phyloP scores from a whole-genome alignment of 208 protist species.

The Borovskyia barvae region DNA sequence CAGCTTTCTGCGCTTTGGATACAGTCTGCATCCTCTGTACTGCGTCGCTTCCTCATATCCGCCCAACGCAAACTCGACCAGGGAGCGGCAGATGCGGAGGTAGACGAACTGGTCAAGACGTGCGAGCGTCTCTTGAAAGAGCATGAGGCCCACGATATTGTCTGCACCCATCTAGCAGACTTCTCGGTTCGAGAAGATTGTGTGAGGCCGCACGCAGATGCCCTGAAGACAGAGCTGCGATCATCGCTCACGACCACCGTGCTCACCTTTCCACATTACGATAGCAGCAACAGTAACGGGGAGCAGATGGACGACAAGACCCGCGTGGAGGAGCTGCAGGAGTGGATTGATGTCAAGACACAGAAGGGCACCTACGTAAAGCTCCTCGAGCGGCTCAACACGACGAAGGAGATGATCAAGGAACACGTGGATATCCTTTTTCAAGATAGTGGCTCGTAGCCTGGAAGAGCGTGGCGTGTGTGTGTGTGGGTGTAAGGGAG shows the following conservation, averaged over 20 bases:
- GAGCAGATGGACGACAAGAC: slow-evolving; percentile 57
- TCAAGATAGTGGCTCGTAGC: slow-evolving; percentile 31
- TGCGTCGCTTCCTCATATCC: slow-evolving; percentile 20
- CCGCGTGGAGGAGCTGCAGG: slow-evolving; percentile 68
- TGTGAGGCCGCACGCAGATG: slow-evolving; percentile 51
- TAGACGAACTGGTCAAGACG: slow-evolving; percentile 6
- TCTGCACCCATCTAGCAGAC: slow-evolving; percentile 69
- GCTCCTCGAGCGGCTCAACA: slow-evolving; percentile 59
- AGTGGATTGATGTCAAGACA: slow-evolving; percentile 82
- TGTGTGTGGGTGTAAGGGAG: too few species aligned
- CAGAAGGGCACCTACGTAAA: slow-evolving; percentile 67
- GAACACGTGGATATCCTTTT: slow-evolving; percentile 64
- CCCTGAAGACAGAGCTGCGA: slow-evolving; percentile 58
- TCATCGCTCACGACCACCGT: slow-evolving; percentile 52
- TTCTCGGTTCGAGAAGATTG: slow-evolving; percentile 74
- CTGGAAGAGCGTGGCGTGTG: too few species aligned
- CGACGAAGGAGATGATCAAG: slow-evolving; percentile 49
- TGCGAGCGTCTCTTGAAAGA: slow-evolving; percentile 49
- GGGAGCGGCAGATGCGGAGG: slow-evolving; percentile 3
- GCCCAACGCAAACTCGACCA: slow-evolving; percentile 24
- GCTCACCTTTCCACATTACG: slow-evolving; percentile 49
- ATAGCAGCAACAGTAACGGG: slow-evolving; percentile 43
- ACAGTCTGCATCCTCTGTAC: slow-evolving; percentile 13
- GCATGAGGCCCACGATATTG: slow-evolving; percentile 42
- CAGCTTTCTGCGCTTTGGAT: slow-evolving; percentile 39